A percentile compares a stretch with the other conserved stretches of the same genome.
Evolutionary conservation across 1,284 basidiomycete species (phyloP).

Genomic region (Thecaphora frezii): DNA sequence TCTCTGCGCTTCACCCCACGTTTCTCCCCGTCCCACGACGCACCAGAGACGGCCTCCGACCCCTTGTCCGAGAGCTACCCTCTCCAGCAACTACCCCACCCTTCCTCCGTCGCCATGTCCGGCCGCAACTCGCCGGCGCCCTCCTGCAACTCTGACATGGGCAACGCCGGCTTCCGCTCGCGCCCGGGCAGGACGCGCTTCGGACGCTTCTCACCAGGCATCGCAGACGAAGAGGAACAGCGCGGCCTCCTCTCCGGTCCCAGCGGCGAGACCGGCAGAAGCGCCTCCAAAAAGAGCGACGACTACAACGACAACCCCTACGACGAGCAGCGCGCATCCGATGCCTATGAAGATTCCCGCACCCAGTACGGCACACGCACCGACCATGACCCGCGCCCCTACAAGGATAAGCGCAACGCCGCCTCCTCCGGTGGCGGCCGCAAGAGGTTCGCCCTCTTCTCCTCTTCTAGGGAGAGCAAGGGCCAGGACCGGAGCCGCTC

Average conservation of each 20-base stretch:
- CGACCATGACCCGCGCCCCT: background rate
- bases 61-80: constrained; percentile 5
- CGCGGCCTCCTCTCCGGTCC: constrained; percentile 26
- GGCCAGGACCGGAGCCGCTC: constrained; percentile 25
- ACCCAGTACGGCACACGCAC: background rate
- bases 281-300: background rate
- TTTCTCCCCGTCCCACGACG: no score
- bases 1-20: no score
- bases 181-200: constrained; percentile 25
- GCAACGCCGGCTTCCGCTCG: constrained; percentile 31
- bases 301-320: background rate
- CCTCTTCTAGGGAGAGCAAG: constrained; percentile 7
- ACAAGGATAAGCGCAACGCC: background rate
- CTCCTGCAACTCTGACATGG: constrained; percentile 22
- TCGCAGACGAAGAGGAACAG: constrained; percentile 32
- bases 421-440: background rate
- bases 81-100: constrained; percentile 5
- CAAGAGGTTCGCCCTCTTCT: constrained; percentile 14
- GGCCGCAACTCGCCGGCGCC: constrained; percentile 29
- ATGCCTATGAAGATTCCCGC: background rate
- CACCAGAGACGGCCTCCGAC: background rate
- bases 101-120: constrained; percentile 13
- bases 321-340: background rate
- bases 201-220: constrained; percentile 30
- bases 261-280: constrained; percentile 9